These are phyloP conservation scores for Plantago ovata DNA, from an alignment of 257 asterid species.

Conservation along the genomic window DNA sequence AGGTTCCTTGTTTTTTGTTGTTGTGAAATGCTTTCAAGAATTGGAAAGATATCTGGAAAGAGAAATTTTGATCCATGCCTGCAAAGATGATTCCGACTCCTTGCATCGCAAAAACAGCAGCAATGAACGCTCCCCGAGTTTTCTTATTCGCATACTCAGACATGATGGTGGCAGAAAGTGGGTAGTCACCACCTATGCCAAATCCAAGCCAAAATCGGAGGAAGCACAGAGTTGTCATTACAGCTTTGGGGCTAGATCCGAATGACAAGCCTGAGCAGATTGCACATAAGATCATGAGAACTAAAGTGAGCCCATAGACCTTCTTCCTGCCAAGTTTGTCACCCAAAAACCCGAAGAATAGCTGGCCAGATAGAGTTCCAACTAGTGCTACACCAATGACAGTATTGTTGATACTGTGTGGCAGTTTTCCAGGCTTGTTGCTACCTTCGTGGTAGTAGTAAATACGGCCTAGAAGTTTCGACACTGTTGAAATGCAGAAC, in stretches of 20 bases:
- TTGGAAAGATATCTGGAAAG: too few species aligned
- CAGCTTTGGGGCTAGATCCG: slow-evolving; percentile 26
- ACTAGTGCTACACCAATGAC: slow-evolving; percentile 33
- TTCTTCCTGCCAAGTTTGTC: slow-evolving; percentile 34
- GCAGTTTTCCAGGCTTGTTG: slow-evolving; percentile 30
- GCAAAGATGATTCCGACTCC: slow-evolving; percentile 34
- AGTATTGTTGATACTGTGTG: slow-evolving; percentile 26
- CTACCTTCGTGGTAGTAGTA: slow-evolving; percentile 27
- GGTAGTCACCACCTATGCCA: background rate
- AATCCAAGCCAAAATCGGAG: background rate
- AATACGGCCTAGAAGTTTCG: slow-evolving; percentile 32
- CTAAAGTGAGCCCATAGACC: slow-evolving; percentile 30
- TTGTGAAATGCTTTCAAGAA: too few species aligned
- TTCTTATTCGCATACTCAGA: slow-evolving; percentile 5
- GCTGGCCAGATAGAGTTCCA: slow-evolving; percentile 32
- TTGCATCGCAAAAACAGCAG: slow-evolving; percentile 40
- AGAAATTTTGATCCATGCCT: too few species aligned
- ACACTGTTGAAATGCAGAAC: slow-evolving; percentile 33
- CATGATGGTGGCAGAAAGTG: background rate
- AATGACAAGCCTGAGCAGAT: slow-evolving; percentile 34
- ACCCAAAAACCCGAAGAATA: slow-evolving; percentile 28
- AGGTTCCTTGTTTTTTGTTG: too few species aligned
- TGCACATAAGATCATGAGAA: slow-evolving; percentile 31
- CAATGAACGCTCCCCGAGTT: slow-evolving; percentile 36
- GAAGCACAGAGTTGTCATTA: slow-evolving; percentile 2